Conservation (phyloP, 1,284 basidiomycete species). For the Ganoderma resinaceum region DNA sequence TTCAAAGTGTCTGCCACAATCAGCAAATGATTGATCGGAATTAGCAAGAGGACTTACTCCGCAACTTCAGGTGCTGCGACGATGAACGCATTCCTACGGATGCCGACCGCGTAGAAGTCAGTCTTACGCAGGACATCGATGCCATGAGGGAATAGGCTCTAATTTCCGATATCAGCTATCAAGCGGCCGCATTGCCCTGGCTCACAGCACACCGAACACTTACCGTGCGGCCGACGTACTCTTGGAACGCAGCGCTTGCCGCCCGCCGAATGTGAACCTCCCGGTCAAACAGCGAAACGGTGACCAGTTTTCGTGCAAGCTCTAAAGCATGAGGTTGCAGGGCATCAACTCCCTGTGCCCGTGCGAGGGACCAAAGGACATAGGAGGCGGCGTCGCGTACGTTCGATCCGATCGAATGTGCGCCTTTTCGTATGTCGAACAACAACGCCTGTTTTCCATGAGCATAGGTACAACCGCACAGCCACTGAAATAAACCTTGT, state of each 20-base stretch:
- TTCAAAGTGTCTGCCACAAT: conserved; percentile 58
- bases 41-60: conserved; percentile 56
- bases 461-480: conserved; percentile 15
- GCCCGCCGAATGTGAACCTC: conserved; percentile 97
- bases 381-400: conserved; percentile 97
- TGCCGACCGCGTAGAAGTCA: conserved; percentile 94
- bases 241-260: conserved; percentile 97
- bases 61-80: conserved; percentile 88
- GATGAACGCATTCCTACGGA: conserved; percentile 86
- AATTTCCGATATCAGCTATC: conserved; percentile 23
- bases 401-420: conserved; percentile 92
- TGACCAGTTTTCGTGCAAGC: conserved; percentile 77
- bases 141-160: conserved; percentile 92
- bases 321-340: conserved; percentile 68
- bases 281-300: conserved; percentile 88
- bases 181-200: background rate
- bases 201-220: conserved; percentile 37
- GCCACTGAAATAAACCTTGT: conserved; percentile 61
- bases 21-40: conserved; percentile 16
- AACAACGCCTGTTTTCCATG: conserved; percentile 74
- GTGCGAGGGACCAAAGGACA: conserved; percentile 93
- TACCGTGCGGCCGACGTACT: conserved; percentile 94
- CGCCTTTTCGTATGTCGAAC: conserved; percentile 92
- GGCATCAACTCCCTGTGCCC: conserved; percentile 70
- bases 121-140: conserved; percentile 92